A percentile compares a stretch with the other conserved stretches of the same genome.
These are phyloP conservation scores for Plectosphaerella sp. DNA, from an alignment of 2,329 filamentous ascomycete genomes.

Conservation along the genomic window DNA sequence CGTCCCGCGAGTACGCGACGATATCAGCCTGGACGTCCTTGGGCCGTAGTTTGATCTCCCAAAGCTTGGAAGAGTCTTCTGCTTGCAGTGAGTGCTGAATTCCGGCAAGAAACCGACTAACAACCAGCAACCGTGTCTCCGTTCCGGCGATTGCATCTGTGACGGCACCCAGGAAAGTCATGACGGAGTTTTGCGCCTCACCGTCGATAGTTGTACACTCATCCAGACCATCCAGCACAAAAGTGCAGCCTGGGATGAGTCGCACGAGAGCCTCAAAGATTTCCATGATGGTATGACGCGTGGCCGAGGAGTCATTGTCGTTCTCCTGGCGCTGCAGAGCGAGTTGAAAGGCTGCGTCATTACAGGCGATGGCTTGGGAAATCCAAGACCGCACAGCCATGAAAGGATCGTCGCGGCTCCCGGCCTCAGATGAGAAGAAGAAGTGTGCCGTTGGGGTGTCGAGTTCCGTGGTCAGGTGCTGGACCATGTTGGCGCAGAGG, in stretches of 20 bases:
- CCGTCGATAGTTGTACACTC: constrained; percentile 18
- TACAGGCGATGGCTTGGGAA: constrained; percentile 11
- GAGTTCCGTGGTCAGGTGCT: constrained; percentile 10
- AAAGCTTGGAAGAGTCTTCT: not conserved
- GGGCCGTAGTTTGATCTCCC: constrained; percentile 13
- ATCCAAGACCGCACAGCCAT: constrained; percentile 24
- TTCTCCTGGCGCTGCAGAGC: constrained; percentile 2
- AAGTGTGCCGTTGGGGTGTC: constrained; percentile 16
- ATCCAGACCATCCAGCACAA: constrained; percentile 28
- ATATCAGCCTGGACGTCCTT: constrained; percentile 19
- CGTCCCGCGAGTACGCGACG: constrained; percentile 13
- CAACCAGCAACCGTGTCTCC: constrained; percentile 14
- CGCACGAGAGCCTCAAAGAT: constrained; percentile 13
- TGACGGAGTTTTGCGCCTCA: constrained; percentile 1
- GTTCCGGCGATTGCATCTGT: constrained; percentile 2
- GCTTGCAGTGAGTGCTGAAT: constrained; percentile 14
- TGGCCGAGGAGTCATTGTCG: constrained; percentile 7
- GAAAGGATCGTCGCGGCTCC: constrained; percentile 18
- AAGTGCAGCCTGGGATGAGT: constrained; percentile 10
- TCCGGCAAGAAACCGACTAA: constrained; percentile 18
- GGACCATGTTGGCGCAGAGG: constrained; percentile 20
- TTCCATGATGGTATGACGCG: constrained; percentile 8
- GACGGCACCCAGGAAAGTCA: constrained; percentile 13
- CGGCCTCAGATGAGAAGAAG: constrained; percentile 25
- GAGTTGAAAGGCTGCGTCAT: constrained; percentile 9